These are phyloP conservation scores for Debaryomyces castellii DNA, from an alignment of 805 yeast genomes.

Conservation along the genomic window DNA sequence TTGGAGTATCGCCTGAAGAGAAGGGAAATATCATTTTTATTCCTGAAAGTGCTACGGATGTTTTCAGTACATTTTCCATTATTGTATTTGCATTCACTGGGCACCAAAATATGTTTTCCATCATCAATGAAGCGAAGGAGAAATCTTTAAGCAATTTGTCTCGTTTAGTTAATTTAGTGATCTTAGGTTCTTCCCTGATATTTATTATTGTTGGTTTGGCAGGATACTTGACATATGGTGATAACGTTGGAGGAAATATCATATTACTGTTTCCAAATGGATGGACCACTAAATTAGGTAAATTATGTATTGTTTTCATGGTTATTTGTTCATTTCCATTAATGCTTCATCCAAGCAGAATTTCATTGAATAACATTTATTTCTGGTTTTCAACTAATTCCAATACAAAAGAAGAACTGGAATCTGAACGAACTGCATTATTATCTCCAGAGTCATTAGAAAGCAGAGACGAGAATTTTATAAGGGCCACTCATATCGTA, in stretches of 20 bases:
- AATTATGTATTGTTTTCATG: slow-evolving; percentile 75
- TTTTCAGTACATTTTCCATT: slow-evolving; percentile 77
- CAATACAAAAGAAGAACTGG: slow-evolving; percentile 2
- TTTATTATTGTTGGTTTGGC: slow-evolving; percentile 74
- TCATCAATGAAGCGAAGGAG: slow-evolving; percentile 75
- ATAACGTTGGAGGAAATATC: slow-evolving; percentile 73
- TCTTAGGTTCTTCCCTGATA: slow-evolving; percentile 57
- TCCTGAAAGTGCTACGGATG: slow-evolving; percentile 45
- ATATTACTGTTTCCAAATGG: slow-evolving; percentile 72
- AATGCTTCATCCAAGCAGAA: slow-evolving; percentile 88
- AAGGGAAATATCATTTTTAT: slow-evolving; percentile 29
- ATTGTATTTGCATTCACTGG: slow-evolving; percentile 94
- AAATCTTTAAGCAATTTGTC: slow-evolving; percentile 43
- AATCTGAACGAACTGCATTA: neutral
- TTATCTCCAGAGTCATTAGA: neutral
- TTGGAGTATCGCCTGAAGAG: slow-evolving; percentile 39
- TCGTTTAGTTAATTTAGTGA: slow-evolving; percentile 48
- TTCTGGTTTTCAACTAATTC: slow-evolving; percentile 40
- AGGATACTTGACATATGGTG: slow-evolving; percentile 89
- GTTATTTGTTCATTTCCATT: slow-evolving; percentile 85
- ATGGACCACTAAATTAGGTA: slow-evolving; percentile 69
- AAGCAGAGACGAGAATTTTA: neutral
- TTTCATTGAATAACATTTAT: slow-evolving; percentile 72
- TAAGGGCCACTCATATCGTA: slow-evolving; percentile 15
- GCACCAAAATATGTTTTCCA: slow-evolving; percentile 91